Conservation (phyloP, 768 basidiomycete genomes). For the Tricholoma matsutake region DNA sequence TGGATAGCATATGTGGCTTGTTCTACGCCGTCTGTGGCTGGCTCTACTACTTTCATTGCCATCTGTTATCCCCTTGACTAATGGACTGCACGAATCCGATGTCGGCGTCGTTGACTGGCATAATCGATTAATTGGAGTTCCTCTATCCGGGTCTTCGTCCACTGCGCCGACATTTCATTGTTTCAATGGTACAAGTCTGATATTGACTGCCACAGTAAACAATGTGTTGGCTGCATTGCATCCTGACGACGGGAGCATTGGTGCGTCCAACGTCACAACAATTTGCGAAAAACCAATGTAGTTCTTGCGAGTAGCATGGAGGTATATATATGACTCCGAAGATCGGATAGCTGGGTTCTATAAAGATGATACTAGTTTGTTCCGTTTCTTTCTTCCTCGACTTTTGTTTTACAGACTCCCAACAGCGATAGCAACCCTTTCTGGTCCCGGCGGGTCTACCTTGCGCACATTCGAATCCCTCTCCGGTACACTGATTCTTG, state of each 20-base stretch:
- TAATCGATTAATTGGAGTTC: slow-evolving; percentile 70
- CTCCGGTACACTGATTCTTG: slow-evolving; percentile 64
- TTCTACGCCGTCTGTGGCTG: background rate
- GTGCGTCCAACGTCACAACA: slow-evolving; percentile 38
- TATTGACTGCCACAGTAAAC: slow-evolving; percentile 63
- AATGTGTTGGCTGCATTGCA: slow-evolving; percentile 80
- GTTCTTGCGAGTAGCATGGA: slow-evolving; percentile 57
- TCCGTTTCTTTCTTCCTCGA: background rate
- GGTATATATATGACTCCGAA: slow-evolving; percentile 67
- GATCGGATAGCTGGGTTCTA: slow-evolving; percentile 70
- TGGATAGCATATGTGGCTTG: background rate
- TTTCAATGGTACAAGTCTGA: slow-evolving; percentile 38
- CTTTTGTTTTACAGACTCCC: background rate
- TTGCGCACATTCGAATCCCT: slow-evolving; percentile 64
- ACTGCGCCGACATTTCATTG: slow-evolving; percentile 62
- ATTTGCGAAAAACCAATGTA: slow-evolving; percentile 4
- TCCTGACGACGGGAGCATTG: slow-evolving; percentile 63
- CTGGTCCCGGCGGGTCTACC: slow-evolving; percentile 69
- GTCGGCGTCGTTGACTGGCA: slow-evolving; percentile 90
- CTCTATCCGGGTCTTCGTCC: slow-evolving; percentile 45
- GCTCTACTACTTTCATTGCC: background rate
- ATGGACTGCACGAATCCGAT: slow-evolving; percentile 67
- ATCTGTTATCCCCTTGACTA: slow-evolving; percentile 19
- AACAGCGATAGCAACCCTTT: slow-evolving; percentile 67
- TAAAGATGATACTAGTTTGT: slow-evolving; percentile 54